Conservation (phyloP, 2,329 filamentous ascomycete species). For the Paramyrothecium roridum region DNA sequence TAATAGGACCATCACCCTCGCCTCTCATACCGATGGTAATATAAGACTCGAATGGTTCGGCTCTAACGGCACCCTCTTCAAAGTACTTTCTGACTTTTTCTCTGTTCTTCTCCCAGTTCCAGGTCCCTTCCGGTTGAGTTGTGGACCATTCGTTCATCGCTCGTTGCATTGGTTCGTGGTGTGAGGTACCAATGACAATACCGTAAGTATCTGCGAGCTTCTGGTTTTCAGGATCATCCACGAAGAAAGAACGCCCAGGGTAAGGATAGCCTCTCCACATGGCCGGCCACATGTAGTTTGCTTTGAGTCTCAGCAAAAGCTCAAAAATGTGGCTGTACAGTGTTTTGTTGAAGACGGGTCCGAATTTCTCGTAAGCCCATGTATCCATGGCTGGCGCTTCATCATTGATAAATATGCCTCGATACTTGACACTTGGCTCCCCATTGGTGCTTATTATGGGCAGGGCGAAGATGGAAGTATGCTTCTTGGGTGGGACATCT, state of each 20-base stretch:
- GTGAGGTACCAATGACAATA: slow-evolving; percentile 61
- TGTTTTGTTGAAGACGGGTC: slow-evolving; percentile 46
- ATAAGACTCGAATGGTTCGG: slow-evolving; percentile 54
- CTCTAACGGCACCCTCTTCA: slow-evolving; percentile 49
- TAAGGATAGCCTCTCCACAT: slow-evolving; percentile 55
- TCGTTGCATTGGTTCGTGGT: slow-evolving; percentile 64
- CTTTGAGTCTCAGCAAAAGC: slow-evolving; percentile 53
- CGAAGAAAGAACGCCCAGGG: slow-evolving; percentile 55
- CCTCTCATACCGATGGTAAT: slow-evolving; percentile 60
- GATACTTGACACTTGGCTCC: slow-evolving; percentile 55
- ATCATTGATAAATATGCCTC: slow-evolving; percentile 62
- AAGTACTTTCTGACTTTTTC: slow-evolving; percentile 56
- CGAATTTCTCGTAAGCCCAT: slow-evolving; percentile 50
- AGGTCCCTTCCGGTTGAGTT: slow-evolving; percentile 41
- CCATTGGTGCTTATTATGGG: slow-evolving; percentile 28
- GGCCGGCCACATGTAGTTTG: slow-evolving; percentile 67
- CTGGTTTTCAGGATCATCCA: slow-evolving; percentile 58
- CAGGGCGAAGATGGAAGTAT: slow-evolving; percentile 44
- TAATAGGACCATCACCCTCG: slow-evolving; percentile 52
- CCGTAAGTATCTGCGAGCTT: slow-evolving; percentile 56
- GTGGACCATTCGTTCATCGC: slow-evolving; percentile 47
- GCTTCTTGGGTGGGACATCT: slow-evolving; percentile 46
- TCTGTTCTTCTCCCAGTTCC: slow-evolving; percentile 58
- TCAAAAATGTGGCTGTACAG: slow-evolving; percentile 65
- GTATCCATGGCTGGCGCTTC: slow-evolving; percentile 42